phyloP scores from a whole-genome alignment of 2,329 filamentous ascomycete species.

The Trichoderma gracile region DNA sequence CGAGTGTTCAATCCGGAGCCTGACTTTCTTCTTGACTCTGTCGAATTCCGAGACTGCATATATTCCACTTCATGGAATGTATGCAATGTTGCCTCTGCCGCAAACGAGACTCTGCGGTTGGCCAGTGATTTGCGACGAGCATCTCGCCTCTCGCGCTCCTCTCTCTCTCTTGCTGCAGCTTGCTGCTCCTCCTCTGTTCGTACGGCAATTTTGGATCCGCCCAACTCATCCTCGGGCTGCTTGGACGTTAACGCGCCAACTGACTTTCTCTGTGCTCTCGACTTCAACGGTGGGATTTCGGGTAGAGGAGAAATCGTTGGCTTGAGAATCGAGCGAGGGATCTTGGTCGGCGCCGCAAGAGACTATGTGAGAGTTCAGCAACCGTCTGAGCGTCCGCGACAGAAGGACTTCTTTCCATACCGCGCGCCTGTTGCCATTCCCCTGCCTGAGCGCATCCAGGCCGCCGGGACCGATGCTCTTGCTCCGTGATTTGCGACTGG shows the following conservation, averaged over 20 bases:
- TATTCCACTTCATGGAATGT: conserved; percentile 96
- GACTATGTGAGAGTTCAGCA: conserved; percentile 46
- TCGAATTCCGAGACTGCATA: conserved; percentile 65
- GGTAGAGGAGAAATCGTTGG: conserved; percentile 68
- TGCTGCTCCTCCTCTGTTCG: conserved; percentile 71
- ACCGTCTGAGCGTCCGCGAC: conserved; percentile 7
- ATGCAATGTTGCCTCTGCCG: conserved; percentile 93
- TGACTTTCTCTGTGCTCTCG: conserved; percentile 29
- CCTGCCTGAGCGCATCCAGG: conserved; percentile 75
- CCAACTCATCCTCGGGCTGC: conserved; percentile 32
- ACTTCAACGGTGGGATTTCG: conserved; percentile 67
- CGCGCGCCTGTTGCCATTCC: conserved; percentile 75
- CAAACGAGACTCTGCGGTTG: conserved; percentile 92
- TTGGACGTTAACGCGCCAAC: conserved; percentile 20
- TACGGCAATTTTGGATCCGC: conserved; percentile 60
- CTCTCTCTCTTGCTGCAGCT: conserved; percentile 66
- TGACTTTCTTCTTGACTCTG: conserved; percentile 72
- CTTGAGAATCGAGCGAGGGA: conserved; percentile 75
- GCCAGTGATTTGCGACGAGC: conserved; percentile 90
- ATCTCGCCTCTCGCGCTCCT: conserved; percentile 76
- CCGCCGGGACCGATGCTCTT: conserved; percentile 96
- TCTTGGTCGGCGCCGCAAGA: conserved; percentile 53
- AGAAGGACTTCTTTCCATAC: conserved; percentile 50
- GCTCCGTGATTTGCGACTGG: conserved; percentile 69
- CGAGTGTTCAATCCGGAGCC: conserved; percentile 61